Percentiles rank a stretch among this genome's conserved stretches.
Conservation (phyloP, 2,329 filamentous ascomycete species). For the Monosporascus sp. region DNA sequence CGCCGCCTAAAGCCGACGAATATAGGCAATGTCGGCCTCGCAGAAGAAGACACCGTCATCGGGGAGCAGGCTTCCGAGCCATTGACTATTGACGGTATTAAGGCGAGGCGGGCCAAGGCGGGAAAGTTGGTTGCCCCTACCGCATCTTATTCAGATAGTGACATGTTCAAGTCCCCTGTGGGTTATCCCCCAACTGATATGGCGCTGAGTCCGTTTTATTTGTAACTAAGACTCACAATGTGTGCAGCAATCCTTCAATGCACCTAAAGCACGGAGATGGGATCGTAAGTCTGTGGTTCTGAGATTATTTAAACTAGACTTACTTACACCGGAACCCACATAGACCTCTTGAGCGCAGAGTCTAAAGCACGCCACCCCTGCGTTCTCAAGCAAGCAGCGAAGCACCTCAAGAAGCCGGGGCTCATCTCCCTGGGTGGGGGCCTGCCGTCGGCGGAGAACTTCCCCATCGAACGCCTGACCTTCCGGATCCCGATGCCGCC, state of each 20-base stretch:
- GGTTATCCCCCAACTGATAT: slow-evolving; percentile 23
- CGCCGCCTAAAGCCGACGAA: slow-evolving; percentile 9
- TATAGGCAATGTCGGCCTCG: slow-evolving; percentile 17
- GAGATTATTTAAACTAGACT: neutral
- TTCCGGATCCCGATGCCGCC: slow-evolving; percentile 68
- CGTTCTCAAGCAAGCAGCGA: slow-evolving; percentile 79
- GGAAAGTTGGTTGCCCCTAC: slow-evolving; percentile 69
- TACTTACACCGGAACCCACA: slow-evolving; percentile 9
- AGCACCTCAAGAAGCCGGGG: slow-evolving; percentile 72
- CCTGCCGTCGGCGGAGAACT: slow-evolving; percentile 82
- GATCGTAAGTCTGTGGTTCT: slow-evolving; percentile 60
- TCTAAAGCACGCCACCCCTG: slow-evolving; percentile 56
- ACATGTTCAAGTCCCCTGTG: slow-evolving; percentile 77
- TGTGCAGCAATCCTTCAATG: slow-evolving; percentile 43
- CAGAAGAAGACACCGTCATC: slow-evolving; percentile 12
- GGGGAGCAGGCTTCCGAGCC: slow-evolving; percentile 19
- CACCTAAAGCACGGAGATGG: slow-evolving; percentile 77
- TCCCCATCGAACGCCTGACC: slow-evolving; percentile 78
- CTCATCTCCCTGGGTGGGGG: slow-evolving; percentile 91
- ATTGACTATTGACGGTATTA: slow-evolving; percentile 62
- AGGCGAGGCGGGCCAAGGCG: slow-evolving; percentile 63
- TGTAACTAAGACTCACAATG: slow-evolving; percentile 5
- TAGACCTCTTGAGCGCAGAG: slow-evolving; percentile 59
- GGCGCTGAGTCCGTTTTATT: slow-evolving; percentile 23
- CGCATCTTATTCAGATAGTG: slow-evolving; percentile 72